Evolutionary conservation across 1,284 basidiomycete genomes (phyloP).

Genomic region (Chiua sp.): DNA sequence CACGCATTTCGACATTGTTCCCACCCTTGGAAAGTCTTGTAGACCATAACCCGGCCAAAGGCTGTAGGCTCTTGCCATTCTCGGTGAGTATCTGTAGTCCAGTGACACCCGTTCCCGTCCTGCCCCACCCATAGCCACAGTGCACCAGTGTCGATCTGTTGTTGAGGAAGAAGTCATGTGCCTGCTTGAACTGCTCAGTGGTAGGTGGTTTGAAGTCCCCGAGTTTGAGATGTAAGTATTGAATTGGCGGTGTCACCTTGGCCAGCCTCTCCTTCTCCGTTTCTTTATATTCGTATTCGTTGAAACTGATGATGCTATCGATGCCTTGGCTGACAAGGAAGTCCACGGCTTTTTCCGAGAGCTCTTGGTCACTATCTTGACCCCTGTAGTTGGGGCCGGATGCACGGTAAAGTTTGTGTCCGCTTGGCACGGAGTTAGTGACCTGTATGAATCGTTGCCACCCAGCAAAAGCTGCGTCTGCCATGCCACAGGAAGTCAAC

Average conservation of each 20-base stretch:
- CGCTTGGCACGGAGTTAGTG: conserved; percentile 12
- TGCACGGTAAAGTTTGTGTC: conserved; percentile 18
- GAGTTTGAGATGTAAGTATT: conserved; percentile 18
- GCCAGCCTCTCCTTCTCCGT: conserved; percentile 7
- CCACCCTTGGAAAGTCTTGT: neutral
- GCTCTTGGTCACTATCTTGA: conserved; percentile 8
- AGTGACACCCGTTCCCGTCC: conserved; percentile 17
- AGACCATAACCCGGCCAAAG: conserved; percentile 6
- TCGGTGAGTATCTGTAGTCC: conserved; percentile 13
- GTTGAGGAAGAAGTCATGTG: conserved; percentile 14
- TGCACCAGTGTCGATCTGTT: conserved; percentile 15
- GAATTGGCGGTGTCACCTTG: conserved; percentile 5
- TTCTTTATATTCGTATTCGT: conserved; percentile 10
- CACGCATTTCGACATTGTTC: conserved; percentile 18
- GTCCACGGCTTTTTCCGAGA: conserved; percentile 13
- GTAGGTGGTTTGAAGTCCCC: conserved; percentile 18
- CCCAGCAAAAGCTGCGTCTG: conserved; percentile 6
- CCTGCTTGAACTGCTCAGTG: conserved; percentile 9
- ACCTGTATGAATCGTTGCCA: conserved; percentile 16
- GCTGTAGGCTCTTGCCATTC: conserved; percentile 3
- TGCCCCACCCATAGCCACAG: conserved; percentile 18
- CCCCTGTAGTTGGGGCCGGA: conserved; percentile 15
- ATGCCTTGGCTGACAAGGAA: conserved; percentile 16
- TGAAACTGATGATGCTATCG: conserved; percentile 17
- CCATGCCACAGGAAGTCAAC: neutral